Conservation (phyloP, 306 rosid species). For the Ormosia emarginata region DNA sequence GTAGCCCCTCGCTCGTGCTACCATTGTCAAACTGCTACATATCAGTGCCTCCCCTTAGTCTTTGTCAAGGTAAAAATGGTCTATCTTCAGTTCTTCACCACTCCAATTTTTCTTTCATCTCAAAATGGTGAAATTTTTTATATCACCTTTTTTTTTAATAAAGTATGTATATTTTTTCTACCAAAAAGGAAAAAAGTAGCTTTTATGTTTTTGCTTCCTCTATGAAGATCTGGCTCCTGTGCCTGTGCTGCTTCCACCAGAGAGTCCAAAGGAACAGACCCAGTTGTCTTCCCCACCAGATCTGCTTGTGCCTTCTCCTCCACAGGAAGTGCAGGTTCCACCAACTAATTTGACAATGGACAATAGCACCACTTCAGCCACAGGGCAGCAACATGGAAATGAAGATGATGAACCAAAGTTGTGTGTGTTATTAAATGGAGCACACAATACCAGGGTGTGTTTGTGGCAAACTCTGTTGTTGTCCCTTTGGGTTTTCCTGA, state of each 20-base stretch:
- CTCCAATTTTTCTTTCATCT: not conserved
- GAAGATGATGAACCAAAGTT: not conserved
- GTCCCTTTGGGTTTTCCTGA: not conserved
- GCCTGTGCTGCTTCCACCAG: not conserved
- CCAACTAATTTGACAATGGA: not conserved
- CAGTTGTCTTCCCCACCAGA: not conserved
- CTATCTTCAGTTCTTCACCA: not conserved
- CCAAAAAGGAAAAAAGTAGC: too few relatives aligned
- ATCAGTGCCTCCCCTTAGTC: not conserved
- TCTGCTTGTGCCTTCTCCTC: not conserved
- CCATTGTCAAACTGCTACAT: conserved; percentile 10
- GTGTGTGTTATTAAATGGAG: not conserved
- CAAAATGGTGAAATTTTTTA: not conserved
- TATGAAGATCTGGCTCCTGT: not conserved
- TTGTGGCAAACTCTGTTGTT: not conserved
- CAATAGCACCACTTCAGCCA: not conserved
- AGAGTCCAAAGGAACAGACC: not conserved
- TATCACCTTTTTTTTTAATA: not conserved
- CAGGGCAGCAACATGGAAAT: not conserved
- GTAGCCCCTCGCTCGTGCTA: not conserved
- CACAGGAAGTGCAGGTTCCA: not conserved
- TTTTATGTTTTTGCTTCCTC: not conserved
- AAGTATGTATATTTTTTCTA: not conserved
- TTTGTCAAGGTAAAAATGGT: not conserved
- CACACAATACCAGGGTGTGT: not conserved